Conservation (phyloP, 495 filamentous ascomycete genomes). For the Corynascus novoguineensis region DNA sequence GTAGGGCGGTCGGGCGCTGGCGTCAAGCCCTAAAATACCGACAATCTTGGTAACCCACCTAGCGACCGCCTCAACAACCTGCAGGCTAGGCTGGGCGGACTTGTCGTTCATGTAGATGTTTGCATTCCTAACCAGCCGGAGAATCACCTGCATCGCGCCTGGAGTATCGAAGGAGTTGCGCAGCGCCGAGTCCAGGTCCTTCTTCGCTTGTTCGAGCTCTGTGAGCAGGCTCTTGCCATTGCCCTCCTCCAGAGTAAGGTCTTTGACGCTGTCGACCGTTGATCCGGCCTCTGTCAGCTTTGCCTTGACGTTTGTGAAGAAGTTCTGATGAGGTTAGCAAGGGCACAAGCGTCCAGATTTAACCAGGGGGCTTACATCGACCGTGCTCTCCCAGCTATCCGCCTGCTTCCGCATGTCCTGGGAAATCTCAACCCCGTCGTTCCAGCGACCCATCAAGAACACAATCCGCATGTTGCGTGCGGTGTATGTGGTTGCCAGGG, state of each 20-base stretch:
- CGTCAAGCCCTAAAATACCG: constrained; percentile 79
- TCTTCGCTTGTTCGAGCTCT: constrained; percentile 58
- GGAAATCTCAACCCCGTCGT: constrained; percentile 86
- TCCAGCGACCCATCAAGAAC: constrained; percentile 84
- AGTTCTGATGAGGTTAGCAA: constrained; percentile 52
- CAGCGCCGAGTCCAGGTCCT: constrained; percentile 59
- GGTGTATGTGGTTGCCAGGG: constrained; percentile 69
- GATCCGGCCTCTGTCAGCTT: constrained; percentile 42
- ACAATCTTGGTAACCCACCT: constrained; percentile 81
- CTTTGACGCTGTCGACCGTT: constrained; percentile 43
- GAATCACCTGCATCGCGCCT: constrained; percentile 65
- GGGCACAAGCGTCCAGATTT: neutral
- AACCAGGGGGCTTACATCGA: constrained; percentile 50
- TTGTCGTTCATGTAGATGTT: constrained; percentile 62
- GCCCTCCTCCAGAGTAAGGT: constrained; percentile 34
- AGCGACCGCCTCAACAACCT: constrained; percentile 56
- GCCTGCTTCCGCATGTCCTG: constrained; percentile 69
- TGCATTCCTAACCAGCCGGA: constrained; percentile 64
- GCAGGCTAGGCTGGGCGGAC: constrained; percentile 44
- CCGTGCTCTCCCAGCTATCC: constrained; percentile 70
- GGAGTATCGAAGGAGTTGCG: constrained; percentile 89
- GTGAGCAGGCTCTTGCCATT: constrained; percentile 27
- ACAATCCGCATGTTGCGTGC: constrained; percentile 75
- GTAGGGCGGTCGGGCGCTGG: constrained; percentile 50
- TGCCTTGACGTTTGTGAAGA: constrained; percentile 76